Evolutionary conservation across 1,284 basidiomycete genomes (phyloP).

Genomic region (Erythrobasidium hasegawianum): DNA sequence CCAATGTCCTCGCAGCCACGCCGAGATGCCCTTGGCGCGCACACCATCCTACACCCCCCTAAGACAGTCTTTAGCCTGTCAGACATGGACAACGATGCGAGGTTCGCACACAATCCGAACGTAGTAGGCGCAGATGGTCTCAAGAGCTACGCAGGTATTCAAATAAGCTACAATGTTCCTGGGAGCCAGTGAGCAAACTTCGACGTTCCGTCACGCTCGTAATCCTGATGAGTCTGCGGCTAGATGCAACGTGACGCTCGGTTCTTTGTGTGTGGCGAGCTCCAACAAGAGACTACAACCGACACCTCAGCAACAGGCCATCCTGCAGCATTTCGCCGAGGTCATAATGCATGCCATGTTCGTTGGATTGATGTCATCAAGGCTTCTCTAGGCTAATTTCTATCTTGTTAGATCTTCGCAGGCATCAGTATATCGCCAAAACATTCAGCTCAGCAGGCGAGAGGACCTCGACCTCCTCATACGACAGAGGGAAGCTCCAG

Average conservation of each 20-base stretch:
- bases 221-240: neutral
- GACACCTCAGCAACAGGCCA: neutral
- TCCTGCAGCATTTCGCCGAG: conserved; percentile 5
- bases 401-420: neutral
- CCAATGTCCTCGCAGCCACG: conserved; percentile 3
- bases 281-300: conserved; percentile 6
- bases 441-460: neutral
- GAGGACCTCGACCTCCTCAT: neutral
- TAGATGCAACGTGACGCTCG: neutral
- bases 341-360: conserved; percentile 22
- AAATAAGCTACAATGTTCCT: neutral
- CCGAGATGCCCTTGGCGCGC: conserved; percentile 16
- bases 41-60: conserved; percentile 8
- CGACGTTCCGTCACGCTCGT: neutral
- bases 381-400: neutral
- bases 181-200: conserved; percentile 10
- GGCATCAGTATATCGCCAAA: neutral
- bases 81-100: conserved; percentile 9
- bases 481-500: neutral
- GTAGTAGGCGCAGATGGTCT: neutral
- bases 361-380: neutral
- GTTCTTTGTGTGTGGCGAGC: conserved; percentile 19
- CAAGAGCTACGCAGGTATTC: conserved; percentile 13
- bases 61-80: conserved; percentile 13
- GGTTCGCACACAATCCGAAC: conserved; percentile 12